Evolutionary conservation across 805 yeast genomes (phyloP).

Genomic region (Nakazawaea ambrosiae): DNA sequence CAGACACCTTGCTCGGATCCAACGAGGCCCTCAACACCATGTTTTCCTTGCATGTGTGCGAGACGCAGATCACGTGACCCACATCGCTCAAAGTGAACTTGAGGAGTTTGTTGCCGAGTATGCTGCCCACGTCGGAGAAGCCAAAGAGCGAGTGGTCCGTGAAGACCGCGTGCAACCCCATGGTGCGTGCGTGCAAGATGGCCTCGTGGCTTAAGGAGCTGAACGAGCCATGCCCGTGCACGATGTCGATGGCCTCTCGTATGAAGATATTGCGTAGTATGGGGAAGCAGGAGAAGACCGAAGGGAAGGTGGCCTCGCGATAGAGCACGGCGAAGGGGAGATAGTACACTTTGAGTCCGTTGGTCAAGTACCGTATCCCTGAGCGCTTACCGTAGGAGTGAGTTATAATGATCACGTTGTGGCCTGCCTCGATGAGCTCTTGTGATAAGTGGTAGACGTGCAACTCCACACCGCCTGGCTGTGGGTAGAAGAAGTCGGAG

Average conservation of each 20-base stretch:
- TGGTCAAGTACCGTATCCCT: constrained; percentile 78
- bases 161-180: constrained; percentile 88
- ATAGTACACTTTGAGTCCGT: constrained; percentile 90
- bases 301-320: constrained; percentile 80
- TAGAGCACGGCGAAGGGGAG: constrained; percentile 77
- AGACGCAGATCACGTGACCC: constrained; percentile 93
- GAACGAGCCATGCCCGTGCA: constrained; percentile 93
- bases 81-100: constrained; percentile 80
- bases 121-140: constrained; percentile 77
- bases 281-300: constrained; percentile 86
- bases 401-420: constrained; percentile 78
- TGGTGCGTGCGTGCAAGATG: constrained; percentile 81
- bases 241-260: constrained; percentile 79
- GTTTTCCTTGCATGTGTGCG: constrained; percentile 94
- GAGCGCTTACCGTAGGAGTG: constrained; percentile 80
- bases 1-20: constrained; percentile 74
- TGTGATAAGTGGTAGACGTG: constrained; percentile 91
- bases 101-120: constrained; percentile 78
- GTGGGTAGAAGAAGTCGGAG: constrained; percentile 96
- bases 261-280: constrained; percentile 76
- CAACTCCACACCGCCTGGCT: constrained; percentile 96
- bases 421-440: constrained; percentile 72
- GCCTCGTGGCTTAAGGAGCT: constrained; percentile 86
- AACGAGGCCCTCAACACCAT: constrained; percentile 82
- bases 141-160: constrained; percentile 97